These are phyloP conservation scores for Moringa oleifera DNA, from an alignment of 345 rosid genomes.

Conservation along the genomic window DNA sequence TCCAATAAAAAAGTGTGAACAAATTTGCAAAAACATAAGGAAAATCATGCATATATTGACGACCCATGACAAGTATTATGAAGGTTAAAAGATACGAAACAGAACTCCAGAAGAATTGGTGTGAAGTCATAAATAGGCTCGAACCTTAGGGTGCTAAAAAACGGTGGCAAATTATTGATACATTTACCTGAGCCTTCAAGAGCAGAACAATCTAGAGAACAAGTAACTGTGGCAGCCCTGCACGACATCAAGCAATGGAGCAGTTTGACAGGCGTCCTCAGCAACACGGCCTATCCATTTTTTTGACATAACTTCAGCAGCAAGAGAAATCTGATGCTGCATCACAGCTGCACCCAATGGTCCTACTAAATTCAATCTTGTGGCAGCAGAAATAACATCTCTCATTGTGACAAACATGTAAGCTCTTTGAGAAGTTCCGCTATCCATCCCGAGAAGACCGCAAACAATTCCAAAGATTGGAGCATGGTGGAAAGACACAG, in stretches of 20 bases:
- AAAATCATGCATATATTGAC: too few relatives aligned
- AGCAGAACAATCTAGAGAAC: constrained; percentile 83
- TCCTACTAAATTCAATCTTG: constrained; percentile 75
- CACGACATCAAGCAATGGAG: constrained; percentile 70
- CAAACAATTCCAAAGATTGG: constrained; percentile 76
- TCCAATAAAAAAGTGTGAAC: constrained; percentile 17
- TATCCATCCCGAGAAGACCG: constrained; percentile 64
- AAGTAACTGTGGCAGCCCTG: constrained; percentile 80
- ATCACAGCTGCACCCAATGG: constrained; percentile 71
- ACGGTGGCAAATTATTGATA: background rate
- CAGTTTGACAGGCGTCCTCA: constrained; percentile 77
- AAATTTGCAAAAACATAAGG: too few relatives aligned
- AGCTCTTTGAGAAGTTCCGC: constrained; percentile 65
- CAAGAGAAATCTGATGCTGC: constrained; percentile 66
- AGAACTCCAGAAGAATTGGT: too few relatives aligned
- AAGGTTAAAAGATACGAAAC: constrained; percentile 13
- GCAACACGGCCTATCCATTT: constrained; percentile 62
- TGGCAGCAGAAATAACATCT: constrained; percentile 81
- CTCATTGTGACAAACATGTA: constrained; percentile 70
- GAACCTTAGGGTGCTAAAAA: constrained; percentile 2
- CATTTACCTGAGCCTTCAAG: constrained; percentile 27
- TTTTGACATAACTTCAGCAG: constrained; percentile 47
- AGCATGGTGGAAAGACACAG: constrained; percentile 62
- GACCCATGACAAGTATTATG: constrained; percentile 2
- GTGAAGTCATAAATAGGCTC: constrained; percentile 7